Conservation (phyloP, 805 yeast species). For the Yarrowia sp. region DNA sequence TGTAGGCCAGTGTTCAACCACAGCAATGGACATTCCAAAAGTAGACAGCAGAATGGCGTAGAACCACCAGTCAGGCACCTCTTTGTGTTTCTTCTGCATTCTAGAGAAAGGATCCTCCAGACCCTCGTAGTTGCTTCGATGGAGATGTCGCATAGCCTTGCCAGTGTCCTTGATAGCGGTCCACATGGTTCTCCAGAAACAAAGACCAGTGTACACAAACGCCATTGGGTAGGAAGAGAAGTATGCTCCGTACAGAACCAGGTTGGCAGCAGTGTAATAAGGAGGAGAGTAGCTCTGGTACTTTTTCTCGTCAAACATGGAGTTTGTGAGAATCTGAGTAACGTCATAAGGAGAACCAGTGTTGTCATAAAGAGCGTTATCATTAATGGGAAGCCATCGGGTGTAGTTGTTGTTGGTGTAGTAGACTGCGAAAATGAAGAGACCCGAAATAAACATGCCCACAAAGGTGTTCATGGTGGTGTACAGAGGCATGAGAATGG, state of each 20-base stretch:
- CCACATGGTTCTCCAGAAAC: background rate
- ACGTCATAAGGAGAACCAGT: slow-evolving; percentile 50
- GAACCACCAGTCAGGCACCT: slow-evolving; percentile 6
- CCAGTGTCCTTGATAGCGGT: background rate
- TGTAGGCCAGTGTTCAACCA: slow-evolving; percentile 4
- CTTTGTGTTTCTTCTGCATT: background rate
- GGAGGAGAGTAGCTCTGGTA: slow-evolving; percentile 63
- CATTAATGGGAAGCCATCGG: slow-evolving; percentile 55
- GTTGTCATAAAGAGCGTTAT: slow-evolving; percentile 51
- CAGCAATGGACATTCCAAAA: background rate
- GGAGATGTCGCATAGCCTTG: background rate
- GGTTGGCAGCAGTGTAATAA: slow-evolving; percentile 52
- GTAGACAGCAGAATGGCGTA: background rate
- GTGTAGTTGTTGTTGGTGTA: slow-evolving; percentile 39
- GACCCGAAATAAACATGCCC: slow-evolving; percentile 31
- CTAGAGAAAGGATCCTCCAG: background rate
- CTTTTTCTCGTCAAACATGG: slow-evolving; percentile 42
- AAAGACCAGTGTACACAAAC: background rate
- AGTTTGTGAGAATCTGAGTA: slow-evolving; percentile 42
- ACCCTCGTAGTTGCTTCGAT: background rate
- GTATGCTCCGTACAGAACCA: slow-evolving; percentile 40
- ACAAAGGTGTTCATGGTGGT: slow-evolving; percentile 22
- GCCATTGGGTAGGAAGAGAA: background rate
- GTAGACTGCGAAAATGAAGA: slow-evolving; percentile 44
- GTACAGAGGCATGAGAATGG: slow-evolving; percentile 27